Base-by-base conservation (phyloP, 768 basidiomycete species). In the Termitomyces sp. region DNA sequence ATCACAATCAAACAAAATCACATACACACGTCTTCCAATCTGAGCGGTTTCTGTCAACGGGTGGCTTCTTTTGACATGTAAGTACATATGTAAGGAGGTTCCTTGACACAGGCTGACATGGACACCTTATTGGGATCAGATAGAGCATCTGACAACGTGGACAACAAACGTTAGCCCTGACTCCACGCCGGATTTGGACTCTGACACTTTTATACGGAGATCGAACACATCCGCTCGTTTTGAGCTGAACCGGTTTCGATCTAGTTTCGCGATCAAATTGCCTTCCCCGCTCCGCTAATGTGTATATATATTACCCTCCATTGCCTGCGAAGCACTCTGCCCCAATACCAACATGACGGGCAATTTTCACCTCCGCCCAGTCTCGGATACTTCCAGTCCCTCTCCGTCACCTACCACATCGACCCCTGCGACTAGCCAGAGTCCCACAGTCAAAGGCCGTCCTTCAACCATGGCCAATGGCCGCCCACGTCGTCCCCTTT, bases 351-450 rank as follows among this genome's bases (percentile, higher is more conserved):
- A 14, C 27, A 66, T 65, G 64, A 53, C 70, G 18, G 56, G 47
- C 49, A 41, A 31, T 48, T 84, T 78, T 72, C 79, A 79, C 64
- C 81, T 85, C 43, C 83, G 84, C 55, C 85, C 84, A 36, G 80
- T 86, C 58, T 65, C 76, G 4, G 73, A 77, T 54, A 65, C 61
- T 46, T 73, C 78, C 5, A 41, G n/a, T n/a, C 77, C 79, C 49
- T 81, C 83, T 34, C 77, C 83, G 14, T 81, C 86, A 9, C 79
- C 85, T 29, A 79, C 79, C 42, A 66, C 76, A 2, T 75, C 78
- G 54, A 73, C 78, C 12, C 74, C 77, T 29, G 78, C 83, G 14
- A 73, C 70, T 31, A 77, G 76, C 37, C 77, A 71, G 59, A 79
- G 73, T 58, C 77, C 74, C 1, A 68, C 69, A 1, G 64, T 66